phyloP scores from a whole-genome alignment of 2,329 filamentous ascomycete genomes.

The Fusarium sp. region DNA sequence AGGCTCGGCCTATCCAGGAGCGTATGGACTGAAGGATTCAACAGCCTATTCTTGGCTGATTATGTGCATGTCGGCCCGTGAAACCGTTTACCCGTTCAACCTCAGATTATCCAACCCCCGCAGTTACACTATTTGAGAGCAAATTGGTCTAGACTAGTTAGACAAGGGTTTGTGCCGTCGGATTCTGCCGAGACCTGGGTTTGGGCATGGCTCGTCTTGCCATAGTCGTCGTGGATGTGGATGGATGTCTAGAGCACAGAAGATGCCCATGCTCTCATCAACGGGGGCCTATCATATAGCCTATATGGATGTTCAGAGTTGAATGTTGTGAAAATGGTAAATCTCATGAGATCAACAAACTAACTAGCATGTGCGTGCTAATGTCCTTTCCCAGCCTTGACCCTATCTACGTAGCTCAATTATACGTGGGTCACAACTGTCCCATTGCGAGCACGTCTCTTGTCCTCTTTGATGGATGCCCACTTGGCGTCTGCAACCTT shows the following conservation, averaged over 20 bases:
- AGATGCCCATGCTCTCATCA: too few species aligned
- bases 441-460: slow-evolving; percentile 3
- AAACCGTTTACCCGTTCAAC: slow-evolving; percentile 6
- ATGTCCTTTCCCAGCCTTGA: too few species aligned
- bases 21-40: not conserved
- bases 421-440: not conserved
- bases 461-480: slow-evolving; percentile 25
- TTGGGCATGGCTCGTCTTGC: too few species aligned
- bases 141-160: too few species aligned
- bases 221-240: too few species aligned
- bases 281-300: too few species aligned
- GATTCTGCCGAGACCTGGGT: too few species aligned
- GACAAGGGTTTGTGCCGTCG: too few species aligned
- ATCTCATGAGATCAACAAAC: not conserved
- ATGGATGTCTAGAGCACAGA: too few species aligned
- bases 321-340: not conserved
- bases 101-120: slow-evolving; percentile 1
- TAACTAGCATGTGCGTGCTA: too few species aligned
- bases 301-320: too few species aligned
- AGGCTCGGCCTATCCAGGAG: slow-evolving; percentile 1
- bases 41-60: slow-evolving; percentile 3
- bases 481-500: slow-evolving; percentile 29
- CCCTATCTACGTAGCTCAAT: not conserved
- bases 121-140: not conserved
- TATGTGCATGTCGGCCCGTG: slow-evolving; percentile 4